These are phyloP conservation scores for Neurospora sp. DNA, from an alignment of 495 filamentous ascomycete genomes.

Conservation along the genomic window DNA sequence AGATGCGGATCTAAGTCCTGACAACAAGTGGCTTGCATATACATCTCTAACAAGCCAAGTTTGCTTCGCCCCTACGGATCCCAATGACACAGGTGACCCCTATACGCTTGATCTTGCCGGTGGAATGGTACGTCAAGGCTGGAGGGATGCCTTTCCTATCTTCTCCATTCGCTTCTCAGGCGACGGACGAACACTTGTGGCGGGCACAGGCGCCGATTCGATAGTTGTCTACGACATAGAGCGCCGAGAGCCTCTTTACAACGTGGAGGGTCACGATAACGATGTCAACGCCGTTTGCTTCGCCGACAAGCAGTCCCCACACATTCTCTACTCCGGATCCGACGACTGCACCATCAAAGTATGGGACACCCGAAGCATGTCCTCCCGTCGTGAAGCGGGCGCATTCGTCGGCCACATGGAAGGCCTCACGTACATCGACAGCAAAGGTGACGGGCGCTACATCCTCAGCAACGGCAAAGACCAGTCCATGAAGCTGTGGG, in stretches of 20 bases:
- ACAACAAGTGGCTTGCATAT: constrained; percentile 85
- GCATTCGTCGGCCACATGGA: constrained; percentile 92
- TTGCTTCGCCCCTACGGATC: constrained; percentile 79
- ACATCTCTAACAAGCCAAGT: constrained; percentile 75
- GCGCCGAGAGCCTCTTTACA: constrained; percentile 58
- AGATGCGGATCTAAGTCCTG: constrained; percentile 83
- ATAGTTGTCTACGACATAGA: constrained; percentile 95
- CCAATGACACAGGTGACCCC: constrained; percentile 67
- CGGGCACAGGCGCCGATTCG: constrained; percentile 66
- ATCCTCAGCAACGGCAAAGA: constrained; percentile 92
- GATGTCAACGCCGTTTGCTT: constrained; percentile 98
- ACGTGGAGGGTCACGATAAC: constrained; percentile 66
- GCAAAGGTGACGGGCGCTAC: constrained; percentile 91
- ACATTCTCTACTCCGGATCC: constrained; percentile 93
- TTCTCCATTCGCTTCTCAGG: constrained; percentile 91
- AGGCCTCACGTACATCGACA: constrained; percentile 90
- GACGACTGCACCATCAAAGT: constrained; percentile 88
- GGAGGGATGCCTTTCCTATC: constrained; percentile 43
- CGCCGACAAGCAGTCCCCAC: constrained; percentile 78
- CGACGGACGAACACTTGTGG: constrained; percentile 84
- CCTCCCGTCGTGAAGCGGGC: constrained; percentile 76
- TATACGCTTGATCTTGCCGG: constrained; percentile 60
- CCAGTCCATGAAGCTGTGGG: constrained; percentile 97
- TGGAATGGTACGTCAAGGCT: not conserved
- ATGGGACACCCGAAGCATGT: constrained; percentile 90